These are phyloP conservation scores for Claviceps quebecensis DNA, from an alignment of 2,329 filamentous ascomycete species.

Conservation along the genomic window DNA sequence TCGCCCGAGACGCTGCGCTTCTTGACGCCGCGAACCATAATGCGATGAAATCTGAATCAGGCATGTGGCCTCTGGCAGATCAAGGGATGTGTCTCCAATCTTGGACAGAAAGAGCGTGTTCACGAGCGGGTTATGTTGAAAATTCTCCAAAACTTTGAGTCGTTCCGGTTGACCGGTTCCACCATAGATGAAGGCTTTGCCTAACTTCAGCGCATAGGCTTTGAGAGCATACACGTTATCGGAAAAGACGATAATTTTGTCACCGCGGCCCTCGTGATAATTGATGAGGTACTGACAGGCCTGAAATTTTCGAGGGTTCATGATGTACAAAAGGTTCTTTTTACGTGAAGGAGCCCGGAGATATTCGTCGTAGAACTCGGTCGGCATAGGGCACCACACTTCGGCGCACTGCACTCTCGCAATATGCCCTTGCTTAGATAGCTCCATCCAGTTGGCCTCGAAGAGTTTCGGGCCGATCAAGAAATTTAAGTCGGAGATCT, in stretches of 20 bases:
- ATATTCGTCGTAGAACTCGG: constrained; percentile 95
- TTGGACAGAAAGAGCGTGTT: constrained; percentile 94
- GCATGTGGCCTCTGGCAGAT: constrained; percentile 90
- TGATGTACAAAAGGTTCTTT: constrained; percentile 60
- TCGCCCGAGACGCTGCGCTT: constrained; percentile 83
- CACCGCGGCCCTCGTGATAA: constrained; percentile 85
- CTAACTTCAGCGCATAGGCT: constrained; percentile 68
- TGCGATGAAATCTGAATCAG: constrained; percentile 96
- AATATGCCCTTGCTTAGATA: constrained; percentile 93
- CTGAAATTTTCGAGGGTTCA: constrained; percentile 97
- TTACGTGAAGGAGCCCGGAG: constrained; percentile 48
- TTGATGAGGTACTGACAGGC: constrained; percentile 97
- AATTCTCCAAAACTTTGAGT: constrained; percentile 78
- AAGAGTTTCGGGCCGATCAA: constrained; percentile 94
- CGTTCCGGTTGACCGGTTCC: constrained; percentile 77
- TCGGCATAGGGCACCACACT: constrained; percentile 98
- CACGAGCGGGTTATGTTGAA: constrained; percentile 79
- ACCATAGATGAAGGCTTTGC: constrained; percentile 84
- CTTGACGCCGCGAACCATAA: constrained; percentile 91
- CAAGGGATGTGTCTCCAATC: constrained; percentile 95
- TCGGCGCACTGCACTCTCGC: constrained; percentile 95
- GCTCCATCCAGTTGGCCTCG: constrained; percentile 98
- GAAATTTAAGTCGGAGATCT: constrained; percentile 95
- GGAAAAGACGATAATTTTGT: constrained; percentile 97
- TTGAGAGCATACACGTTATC: constrained; percentile 92